Base-by-base conservation (phyloP, 164 flowering plant species). In the Akebia trifoliata region DNA sequence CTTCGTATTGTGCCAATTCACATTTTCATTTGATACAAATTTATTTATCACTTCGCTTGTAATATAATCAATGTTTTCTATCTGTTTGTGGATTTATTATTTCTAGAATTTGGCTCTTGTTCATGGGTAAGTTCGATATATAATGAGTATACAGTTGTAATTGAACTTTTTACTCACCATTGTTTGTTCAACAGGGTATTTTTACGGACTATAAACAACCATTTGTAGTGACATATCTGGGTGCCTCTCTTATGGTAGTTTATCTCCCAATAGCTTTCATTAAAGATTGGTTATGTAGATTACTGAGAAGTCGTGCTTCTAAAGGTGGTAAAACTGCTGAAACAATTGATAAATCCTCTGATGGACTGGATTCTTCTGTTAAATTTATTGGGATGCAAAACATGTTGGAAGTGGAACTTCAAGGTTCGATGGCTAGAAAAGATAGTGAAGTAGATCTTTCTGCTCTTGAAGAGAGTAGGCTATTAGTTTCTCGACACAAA, bases 181-280 rank as follows among this genome's bases (percentile, higher is more conserved):
- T 35, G 25, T 60, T 42, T 59, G 47, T 38, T 47, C 47, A 38
- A 45, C 92, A 91, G 96, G 92, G 58, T 42, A 89, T 89, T 45
- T 92, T 78, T 71, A 57, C 74, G 17, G 86, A 79, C 68, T 92
- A 92, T 62, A 87, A 82, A 70, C 97, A 92, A 65, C 98, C 98
- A 50, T 92, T 92, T 78, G 98, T 95, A 3, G 80, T 92, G 48
- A 92, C 98, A 39, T 92, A 87, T 75, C 82, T 92, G 60, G 98
- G 98, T 68, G 96, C 98, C 63, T 92, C 98, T 55, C 86, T 92
- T 50, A 73, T 92, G 95, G 90, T 87, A 51, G 77, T 89, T 71
- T 92, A 92, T 71, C 90, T 92, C 55, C 98, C 98, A 7, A 68
- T 92, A 63, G 86, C 98, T 54, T 84, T 80, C 57, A 29, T 89